Evolutionary conservation across 306 rosid species (phyloP), one percentile per base, ranked within the genome.

Genomic region (Quercus suber): DNA sequence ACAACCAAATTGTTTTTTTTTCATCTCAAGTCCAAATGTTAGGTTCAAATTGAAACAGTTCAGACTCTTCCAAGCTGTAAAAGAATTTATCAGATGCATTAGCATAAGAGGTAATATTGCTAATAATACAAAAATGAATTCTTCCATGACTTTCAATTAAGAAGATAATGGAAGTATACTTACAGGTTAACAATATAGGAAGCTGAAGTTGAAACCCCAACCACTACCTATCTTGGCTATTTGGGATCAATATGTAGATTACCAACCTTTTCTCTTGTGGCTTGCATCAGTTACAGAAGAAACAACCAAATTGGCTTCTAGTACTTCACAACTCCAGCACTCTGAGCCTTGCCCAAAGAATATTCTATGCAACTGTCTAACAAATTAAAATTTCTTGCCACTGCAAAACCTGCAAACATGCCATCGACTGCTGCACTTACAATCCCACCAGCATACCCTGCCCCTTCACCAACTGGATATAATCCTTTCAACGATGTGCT

Each of bases 381-480:
- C 76, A 95, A 84, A 78, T 79, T 55, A 5, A 95, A 83, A 51
- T 74, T 81, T 76, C 88, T 90, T 31, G 96, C 97, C 73, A 90
- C 92, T 0, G 98, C 95, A 65, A 95, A 95, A 55, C 99, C 99
- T 21, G 94, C 92, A 73, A 78, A 87, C 96, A 92, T 82, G 87
- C 97, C 99, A 88, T 95, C 99, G 19, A 90, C 99, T 59, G 98
- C 97, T 45, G 99, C 97, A 81, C 98, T 95, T 59, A 92, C 87
- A 72, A 95, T 95, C 72, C 99, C 99, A 67, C 99, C 99, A 37
- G 99, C 99, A 82, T 95, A 95, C 79, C 99, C 99, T 6, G 99
- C 97, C 84, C 99, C 99, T 85, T 95, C 99, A 6, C 99, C 99
- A 65, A 95, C 86, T 13, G 99, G 99, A 80, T 92, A 92, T 45